Evolutionary conservation across 129 eudicot genomes (phyloP).

Genomic region (Centella asiatica): DNA sequence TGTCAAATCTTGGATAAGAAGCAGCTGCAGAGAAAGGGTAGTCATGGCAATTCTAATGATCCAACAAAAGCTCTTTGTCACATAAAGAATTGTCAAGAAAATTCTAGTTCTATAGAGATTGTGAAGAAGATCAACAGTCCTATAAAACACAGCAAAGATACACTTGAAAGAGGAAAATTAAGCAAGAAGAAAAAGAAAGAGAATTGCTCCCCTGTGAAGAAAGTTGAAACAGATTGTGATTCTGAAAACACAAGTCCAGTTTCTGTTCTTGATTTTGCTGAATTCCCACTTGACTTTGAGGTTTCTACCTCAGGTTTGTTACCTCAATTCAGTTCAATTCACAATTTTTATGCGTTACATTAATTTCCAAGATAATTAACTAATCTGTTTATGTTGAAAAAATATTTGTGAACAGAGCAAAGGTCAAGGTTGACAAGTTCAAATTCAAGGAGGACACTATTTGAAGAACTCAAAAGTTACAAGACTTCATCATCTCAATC

Average conservation of each 20-base stretch:
- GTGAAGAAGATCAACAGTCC: conserved; percentile 13
- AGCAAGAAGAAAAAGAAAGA: conserved; percentile 30
- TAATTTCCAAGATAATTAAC: too few species aligned
- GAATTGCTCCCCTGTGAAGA: conserved; percentile 8
- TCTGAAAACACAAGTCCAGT: conserved; percentile 76
- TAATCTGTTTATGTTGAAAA: background rate
- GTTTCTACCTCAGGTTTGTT: conserved; percentile 43
- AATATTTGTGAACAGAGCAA: conserved; percentile 17
- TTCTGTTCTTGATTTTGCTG: conserved; percentile 60
- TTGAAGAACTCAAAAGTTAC: conserved; percentile 38
- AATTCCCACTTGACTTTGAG: conserved; percentile 32
- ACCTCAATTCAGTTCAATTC: background rate
- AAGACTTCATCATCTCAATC: conserved; percentile 10
- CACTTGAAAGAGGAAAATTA: conserved; percentile 7
- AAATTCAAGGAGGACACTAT: conserved; percentile 36
- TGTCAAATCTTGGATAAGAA: background rate
- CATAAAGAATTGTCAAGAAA: background rate
- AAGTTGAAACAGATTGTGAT: conserved; percentile 33
- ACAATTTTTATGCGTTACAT: too few species aligned
- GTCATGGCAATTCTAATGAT: conserved; percentile 13
- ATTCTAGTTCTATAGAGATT: background rate
- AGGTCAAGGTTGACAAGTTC: conserved; percentile 29
- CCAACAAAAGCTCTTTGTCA: conserved; percentile 21
- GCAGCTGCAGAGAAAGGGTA: background rate
- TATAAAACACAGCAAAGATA: background rate